phyloP scores from a whole-genome alignment of 2,329 filamentous ascomycete genomes.

The Ophiostoma montium region DNA sequence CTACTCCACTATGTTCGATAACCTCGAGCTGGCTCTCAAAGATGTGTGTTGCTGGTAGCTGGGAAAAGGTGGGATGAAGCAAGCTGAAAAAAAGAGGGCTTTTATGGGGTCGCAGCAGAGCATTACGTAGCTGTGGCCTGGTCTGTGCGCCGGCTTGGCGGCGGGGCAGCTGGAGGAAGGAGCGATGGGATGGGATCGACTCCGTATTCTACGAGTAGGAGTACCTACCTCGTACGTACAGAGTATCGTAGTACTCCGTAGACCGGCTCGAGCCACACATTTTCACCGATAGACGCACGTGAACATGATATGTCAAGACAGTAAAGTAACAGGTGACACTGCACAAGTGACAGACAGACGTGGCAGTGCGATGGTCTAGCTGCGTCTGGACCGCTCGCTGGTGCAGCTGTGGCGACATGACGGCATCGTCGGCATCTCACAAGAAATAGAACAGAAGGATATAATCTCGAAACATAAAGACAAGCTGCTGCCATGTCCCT shows the following conservation, averaged over 20 bases:
- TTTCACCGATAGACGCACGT: not conserved
- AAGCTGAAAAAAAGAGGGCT: conserved; percentile 6
- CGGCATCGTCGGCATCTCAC: too few species aligned
- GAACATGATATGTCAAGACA: not conserved
- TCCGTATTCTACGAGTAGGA: too few species aligned
- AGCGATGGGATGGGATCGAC: too few species aligned
- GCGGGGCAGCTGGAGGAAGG: too few species aligned
- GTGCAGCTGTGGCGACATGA: too few species aligned
- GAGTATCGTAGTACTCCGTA: too few species aligned
- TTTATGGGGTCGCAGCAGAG: not conserved
- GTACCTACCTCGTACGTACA: too few species aligned
- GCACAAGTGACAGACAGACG: not conserved
- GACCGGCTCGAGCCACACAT: not conserved
- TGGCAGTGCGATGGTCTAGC: not conserved
- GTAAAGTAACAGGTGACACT: not conserved
- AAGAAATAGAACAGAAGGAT: not conserved
- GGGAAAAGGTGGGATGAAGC: conserved; percentile 1
- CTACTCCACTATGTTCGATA: too few species aligned
- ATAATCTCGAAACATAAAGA: not conserved
- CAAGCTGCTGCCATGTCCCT: not conserved
- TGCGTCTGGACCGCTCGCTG: not conserved
- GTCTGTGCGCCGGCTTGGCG: conserved; percentile 5
- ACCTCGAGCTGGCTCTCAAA: too few species aligned
- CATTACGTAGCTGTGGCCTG: not conserved
- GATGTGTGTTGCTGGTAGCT: not conserved